Conservation (phyloP, 1,284 basidiomycete genomes). For the Earliella scabrosa region DNA sequence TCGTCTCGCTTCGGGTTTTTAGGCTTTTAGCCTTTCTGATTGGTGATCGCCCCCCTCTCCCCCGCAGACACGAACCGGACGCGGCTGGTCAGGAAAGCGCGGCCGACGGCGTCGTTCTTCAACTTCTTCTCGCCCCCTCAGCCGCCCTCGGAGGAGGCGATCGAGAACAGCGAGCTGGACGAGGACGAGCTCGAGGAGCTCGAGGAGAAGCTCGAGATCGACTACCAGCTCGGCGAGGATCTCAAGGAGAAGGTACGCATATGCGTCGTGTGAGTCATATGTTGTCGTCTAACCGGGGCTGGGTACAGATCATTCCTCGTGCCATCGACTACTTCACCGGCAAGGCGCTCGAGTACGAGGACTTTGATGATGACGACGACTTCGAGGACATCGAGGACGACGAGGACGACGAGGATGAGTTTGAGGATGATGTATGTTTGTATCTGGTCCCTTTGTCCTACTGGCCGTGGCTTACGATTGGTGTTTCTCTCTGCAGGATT, state of each 20-base stretch:
- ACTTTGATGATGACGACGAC: slow-evolving; percentile 72
- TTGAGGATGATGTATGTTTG: slow-evolving; percentile 54
- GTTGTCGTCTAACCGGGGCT: not conserved
- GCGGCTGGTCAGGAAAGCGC: slow-evolving; percentile 88
- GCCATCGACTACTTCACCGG: slow-evolving; percentile 97
- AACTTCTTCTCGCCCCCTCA: slow-evolving; percentile 94
- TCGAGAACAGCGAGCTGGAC: slow-evolving; percentile 79
- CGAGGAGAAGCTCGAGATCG: slow-evolving; percentile 92
- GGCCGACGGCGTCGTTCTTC: slow-evolving; percentile 93
- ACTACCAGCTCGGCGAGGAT: slow-evolving; percentile 99
- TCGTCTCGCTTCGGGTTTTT: slow-evolving; percentile 6
- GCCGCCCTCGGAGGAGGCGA: slow-evolving; percentile 70
- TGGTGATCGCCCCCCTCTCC: slow-evolving; percentile 1
- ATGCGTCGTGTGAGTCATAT: no score
- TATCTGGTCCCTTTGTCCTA: slow-evolving; percentile 21
- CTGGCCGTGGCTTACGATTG: slow-evolving; percentile 18
- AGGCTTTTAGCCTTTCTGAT: slow-evolving; percentile 11
- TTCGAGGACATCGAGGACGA: slow-evolving; percentile 67
- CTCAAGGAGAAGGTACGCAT: slow-evolving; percentile 87
- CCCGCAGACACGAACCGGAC: slow-evolving; percentile 87
- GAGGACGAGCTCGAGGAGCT: slow-evolving; percentile 90
- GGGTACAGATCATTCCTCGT: slow-evolving; percentile 85
- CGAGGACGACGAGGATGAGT: slow-evolving; percentile 51
- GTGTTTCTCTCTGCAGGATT: slow-evolving; percentile 53
- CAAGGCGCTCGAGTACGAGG: slow-evolving; percentile 91